Percentiles rank a stretch among this genome's conserved stretches.
These are phyloP conservation scores for Lepiota brunneoincarnata DNA, from an alignment of 768 basidiomycete species.

Conservation along the genomic window DNA sequence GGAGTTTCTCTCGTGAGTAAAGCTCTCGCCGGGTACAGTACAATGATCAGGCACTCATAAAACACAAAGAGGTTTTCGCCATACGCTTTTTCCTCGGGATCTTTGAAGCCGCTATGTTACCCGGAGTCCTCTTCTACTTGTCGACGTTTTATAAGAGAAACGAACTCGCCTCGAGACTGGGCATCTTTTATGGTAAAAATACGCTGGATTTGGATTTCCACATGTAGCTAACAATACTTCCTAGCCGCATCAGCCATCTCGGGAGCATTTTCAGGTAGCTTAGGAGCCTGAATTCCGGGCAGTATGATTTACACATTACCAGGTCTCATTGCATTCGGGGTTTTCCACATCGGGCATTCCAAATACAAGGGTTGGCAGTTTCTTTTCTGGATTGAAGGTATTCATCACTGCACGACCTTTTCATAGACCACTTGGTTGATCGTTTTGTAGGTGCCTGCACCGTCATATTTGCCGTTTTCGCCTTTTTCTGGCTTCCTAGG, in stretches of 20 bases:
- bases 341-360: slow-evolving; percentile 43
- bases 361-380: slow-evolving; percentile 50
- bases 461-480: slow-evolving; percentile 40
- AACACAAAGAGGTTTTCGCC: slow-evolving; percentile 37
- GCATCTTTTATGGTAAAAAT: slow-evolving; percentile 42
- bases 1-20: slow-evolving; percentile 40
- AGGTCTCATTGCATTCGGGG: slow-evolving; percentile 49
- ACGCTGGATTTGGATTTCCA: background rate
- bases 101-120: slow-evolving; percentile 48
- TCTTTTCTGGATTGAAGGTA: slow-evolving; percentile 52
- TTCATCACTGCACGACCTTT: background rate
- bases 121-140: slow-evolving; percentile 50
- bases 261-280: slow-evolving; percentile 43
- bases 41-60: background rate
- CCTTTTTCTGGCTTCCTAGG: slow-evolving; percentile 44
- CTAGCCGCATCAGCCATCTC: slow-evolving; percentile 43
- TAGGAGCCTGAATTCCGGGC: background rate
- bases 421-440: background rate
- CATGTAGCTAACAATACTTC: background rate
- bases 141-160: slow-evolving; percentile 49
- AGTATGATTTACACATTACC: background rate
- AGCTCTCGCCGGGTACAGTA: too few relatives aligned
- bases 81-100: slow-evolving; percentile 50
- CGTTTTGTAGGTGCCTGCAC: slow-evolving; percentile 34
- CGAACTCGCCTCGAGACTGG: slow-evolving; percentile 49